Base-by-base conservation (phyloP, 208 protist species). In the Crithidia acanthocephali region DNA sequence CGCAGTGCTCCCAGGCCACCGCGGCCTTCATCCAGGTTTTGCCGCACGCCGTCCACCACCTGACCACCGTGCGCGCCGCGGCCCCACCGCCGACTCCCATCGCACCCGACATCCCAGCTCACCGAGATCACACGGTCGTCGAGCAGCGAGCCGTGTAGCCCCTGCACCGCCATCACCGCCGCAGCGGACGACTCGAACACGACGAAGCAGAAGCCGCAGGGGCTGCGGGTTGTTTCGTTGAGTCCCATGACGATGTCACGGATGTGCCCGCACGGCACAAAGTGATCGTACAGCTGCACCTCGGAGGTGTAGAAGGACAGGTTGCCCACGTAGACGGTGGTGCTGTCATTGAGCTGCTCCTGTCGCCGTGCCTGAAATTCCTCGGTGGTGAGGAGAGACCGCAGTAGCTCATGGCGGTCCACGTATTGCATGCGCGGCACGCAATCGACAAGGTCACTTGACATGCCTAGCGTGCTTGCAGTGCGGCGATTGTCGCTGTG, bases 191-290 rank as follows among this genome's bases (percentile, higher is more conserved):
- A 79, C 81, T 99, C 97, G 67, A 86, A 99, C 55, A 99, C 98
- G 33, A 99, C 88, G 86, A 99, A 99, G 83, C 98, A 99, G 77
- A 99, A 99, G 10, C 99, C 99, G 76, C 98, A 99, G 9, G 98
- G 98, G 4, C 96, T 98, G 53, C 92, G 94, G 11, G 85, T 94
- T 10, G 82, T 48, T 25, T 97, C 87, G 72, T 99, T 98, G 20
- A 99, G 85, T 30, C 99, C 99, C 97, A 99, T 99, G 18, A 99
- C 92, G 35, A 99, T 85, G 42, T 98, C 93, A 37, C 98, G 97
- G 25, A 99, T 86, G 23, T 95, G 90, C 22, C 99, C 99, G 75
- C 80, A 94, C 22, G 87, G 66, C 9, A 78, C 59, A 79, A 99
- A 99, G 72, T 99, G 83, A 63, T 92, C 90, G 68, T 97, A 88